Percentiles rank a stretch among this genome's conserved stretches.
These are phyloP conservation scores for Phoenix dactylifera DNA, from an alignment of 176 grass and related monocot genomes.

Conservation along the genomic window DNA sequence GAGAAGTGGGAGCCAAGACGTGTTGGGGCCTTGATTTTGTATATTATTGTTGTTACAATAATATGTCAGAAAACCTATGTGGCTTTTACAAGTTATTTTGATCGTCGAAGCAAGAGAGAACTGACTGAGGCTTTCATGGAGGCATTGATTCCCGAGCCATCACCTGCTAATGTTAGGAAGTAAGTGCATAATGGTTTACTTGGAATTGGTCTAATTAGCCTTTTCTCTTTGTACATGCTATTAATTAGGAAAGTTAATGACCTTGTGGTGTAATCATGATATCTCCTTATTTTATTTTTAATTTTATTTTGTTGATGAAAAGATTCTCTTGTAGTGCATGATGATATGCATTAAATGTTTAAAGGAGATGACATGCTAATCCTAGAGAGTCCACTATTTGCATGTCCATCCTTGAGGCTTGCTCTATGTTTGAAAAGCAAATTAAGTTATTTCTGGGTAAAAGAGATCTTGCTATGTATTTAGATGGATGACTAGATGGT, in stretches of 20 bases:
- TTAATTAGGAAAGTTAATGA: not conserved
- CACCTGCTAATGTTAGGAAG: constrained; percentile 31
- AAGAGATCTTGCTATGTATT: too few species aligned
- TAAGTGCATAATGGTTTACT: constrained; percentile 3
- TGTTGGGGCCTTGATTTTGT: constrained; percentile 21
- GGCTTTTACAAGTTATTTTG: constrained; percentile 3
- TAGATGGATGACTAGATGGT: too few species aligned
- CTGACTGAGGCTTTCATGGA: constrained; percentile 31
- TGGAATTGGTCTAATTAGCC: not conserved
- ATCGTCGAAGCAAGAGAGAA: constrained; percentile 18
- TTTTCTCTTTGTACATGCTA: not conserved
- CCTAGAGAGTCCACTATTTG: too few species aligned
- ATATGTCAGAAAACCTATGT: constrained; percentile 13
- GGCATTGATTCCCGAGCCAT: constrained; percentile 33
- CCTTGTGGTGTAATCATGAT: too few species aligned
- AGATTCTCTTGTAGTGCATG: not conserved
- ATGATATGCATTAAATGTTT: too few species aligned
- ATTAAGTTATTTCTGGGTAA: too few species aligned
- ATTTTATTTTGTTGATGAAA: not conserved
- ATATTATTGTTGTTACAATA: constrained; percentile 11
- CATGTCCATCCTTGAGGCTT: too few species aligned
- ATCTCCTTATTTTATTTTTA: not conserved
- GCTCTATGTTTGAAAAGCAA: too few species aligned
- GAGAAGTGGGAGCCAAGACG: constrained; percentile 22
- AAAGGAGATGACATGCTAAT: too few species aligned